Conservation (phyloP, 164 flowering plant genomes). For the Sedum album region DNA sequence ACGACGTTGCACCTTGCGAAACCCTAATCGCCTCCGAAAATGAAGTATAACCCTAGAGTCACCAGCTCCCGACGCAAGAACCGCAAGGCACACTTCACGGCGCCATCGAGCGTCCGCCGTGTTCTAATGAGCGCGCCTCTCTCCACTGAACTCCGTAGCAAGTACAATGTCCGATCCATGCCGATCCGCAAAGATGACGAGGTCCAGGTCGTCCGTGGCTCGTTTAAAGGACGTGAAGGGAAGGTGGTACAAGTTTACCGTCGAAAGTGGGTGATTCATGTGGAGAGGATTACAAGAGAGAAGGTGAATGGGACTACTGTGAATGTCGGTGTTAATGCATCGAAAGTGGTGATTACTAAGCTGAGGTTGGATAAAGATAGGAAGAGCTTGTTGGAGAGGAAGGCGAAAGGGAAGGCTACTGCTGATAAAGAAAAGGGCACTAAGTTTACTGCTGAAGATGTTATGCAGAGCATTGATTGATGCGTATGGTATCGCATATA, state of each 20-base stretch:
- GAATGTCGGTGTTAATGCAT: conserved; percentile 64
- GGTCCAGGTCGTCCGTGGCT: conserved; percentile 68
- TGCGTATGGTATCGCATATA: not conserved
- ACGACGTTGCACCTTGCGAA: not conserved
- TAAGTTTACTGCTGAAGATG: conserved; percentile 63
- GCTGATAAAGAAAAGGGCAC: conserved; percentile 61
- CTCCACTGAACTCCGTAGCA: conserved; percentile 47
- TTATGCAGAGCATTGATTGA: conserved; percentile 47
- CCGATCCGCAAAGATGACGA: conserved; percentile 84
- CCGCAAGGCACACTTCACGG: conserved; percentile 73
- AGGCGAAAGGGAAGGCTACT: not conserved
- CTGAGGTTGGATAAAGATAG: conserved; percentile 73
- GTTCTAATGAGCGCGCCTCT: conserved; percentile 63
- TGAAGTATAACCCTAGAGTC: conserved; percentile 72
- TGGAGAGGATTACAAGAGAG: conserved; percentile 76
- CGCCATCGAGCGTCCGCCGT: conserved; percentile 63
- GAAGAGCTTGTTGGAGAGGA: conserved; percentile 51
- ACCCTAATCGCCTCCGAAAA: conserved; percentile 14
- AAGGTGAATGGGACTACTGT: conserved; percentile 79
- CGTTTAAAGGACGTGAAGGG: conserved; percentile 77
- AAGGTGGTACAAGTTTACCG: conserved; percentile 79
- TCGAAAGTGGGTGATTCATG: conserved; percentile 60
- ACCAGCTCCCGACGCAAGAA: conserved; percentile 55
- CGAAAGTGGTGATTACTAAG: conserved; percentile 67
- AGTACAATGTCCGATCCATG: conserved; percentile 69